Conservation (phyloP, 495 filamentous ascomycete species). For the Trichoderma erinaceum region DNA sequence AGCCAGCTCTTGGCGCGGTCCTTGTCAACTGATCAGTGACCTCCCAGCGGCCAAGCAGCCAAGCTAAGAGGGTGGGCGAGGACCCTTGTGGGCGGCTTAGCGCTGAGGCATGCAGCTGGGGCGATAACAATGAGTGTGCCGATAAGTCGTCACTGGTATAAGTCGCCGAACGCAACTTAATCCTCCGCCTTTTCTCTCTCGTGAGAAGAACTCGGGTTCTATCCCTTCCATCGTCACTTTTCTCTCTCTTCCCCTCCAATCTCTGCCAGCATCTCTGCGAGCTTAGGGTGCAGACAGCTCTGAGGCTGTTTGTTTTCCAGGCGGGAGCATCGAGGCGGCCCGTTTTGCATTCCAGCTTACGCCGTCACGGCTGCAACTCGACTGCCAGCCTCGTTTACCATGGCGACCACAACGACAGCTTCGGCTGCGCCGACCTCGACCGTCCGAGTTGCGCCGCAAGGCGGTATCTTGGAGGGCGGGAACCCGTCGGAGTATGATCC, state of each 20-base stretch:
- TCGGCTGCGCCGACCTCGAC: slow-evolving; percentile 14
- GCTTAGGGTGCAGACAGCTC: background rate
- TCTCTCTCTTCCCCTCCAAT: background rate
- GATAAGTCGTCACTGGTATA: background rate
- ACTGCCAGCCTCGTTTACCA: background rate
- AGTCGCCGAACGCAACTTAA: background rate
- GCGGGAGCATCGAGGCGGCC: background rate
- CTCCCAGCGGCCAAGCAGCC: background rate
- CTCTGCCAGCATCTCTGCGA: background rate
- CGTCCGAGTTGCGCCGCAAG: slow-evolving; percentile 17
- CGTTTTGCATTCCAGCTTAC: background rate
- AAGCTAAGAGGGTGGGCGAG: background rate
- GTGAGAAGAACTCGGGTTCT: background rate
- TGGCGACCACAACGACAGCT: slow-evolving; percentile 14
- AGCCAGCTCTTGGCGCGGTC: background rate
- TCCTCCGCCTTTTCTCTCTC: background rate
- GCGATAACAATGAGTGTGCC: background rate
- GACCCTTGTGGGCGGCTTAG: background rate
- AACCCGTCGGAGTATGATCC: slow-evolving; percentile 67
- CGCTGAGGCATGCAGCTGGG: background rate
- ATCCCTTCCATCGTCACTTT: background rate
- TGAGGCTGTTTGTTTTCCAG: background rate
- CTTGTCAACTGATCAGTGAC: background rate
- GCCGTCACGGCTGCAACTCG: background rate
- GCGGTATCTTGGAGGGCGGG: slow-evolving; percentile 63